phyloP scores from a whole-genome alignment of 768 basidiomycete genomes.

The Goffeauzyma gilvescens region DNA sequence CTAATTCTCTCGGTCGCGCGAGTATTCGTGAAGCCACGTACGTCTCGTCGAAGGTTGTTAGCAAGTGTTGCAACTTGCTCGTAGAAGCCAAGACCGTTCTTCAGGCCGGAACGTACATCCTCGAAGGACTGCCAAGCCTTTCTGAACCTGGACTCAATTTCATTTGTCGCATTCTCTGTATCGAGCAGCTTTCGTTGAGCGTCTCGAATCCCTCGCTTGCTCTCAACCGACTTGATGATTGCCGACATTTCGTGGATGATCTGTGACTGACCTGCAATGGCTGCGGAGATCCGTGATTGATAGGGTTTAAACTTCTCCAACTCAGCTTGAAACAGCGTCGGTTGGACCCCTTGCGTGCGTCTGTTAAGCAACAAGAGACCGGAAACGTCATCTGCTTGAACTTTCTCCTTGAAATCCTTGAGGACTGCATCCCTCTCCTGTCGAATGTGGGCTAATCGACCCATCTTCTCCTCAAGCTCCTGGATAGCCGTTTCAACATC shows the following conservation, averaged over 20 bases:
- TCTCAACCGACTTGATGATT: constrained; percentile 56
- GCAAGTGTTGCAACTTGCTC: constrained; percentile 52
- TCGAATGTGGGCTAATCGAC: constrained; percentile 59
- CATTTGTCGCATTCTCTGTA: constrained; percentile 58
- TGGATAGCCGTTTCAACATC: constrained; percentile 56
- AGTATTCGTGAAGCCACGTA: constrained; percentile 44
- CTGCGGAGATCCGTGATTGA: constrained; percentile 59
- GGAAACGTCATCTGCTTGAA: constrained; percentile 91
- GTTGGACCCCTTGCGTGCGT: constrained; percentile 62
- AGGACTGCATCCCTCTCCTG: constrained; percentile 68
- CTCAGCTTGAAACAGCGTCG: constrained; percentile 73
- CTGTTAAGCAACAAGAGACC: constrained; percentile 79
- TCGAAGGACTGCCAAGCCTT: constrained; percentile 65
- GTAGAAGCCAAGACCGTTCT: constrained; percentile 84
- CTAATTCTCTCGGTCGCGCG: constrained; percentile 53
- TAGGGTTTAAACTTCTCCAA: constrained; percentile 90
- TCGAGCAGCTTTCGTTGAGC: constrained; percentile 66
- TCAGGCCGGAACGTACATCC: constrained; percentile 67
- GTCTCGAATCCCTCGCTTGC: constrained; percentile 53
- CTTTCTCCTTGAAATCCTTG: constrained; percentile 93
- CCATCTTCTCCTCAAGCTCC: constrained; percentile 61
- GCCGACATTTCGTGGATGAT: constrained; percentile 53
- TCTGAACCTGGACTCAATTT: constrained; percentile 50
- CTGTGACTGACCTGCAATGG: constrained; percentile 56
- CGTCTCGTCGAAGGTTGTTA: constrained; percentile 41